A percentile compares a stretch with the other conserved stretches of the same genome.
These are phyloP conservation scores for Aplosporella prunicola DNA, from an alignment of 2,329 filamentous ascomycete species.

Conservation along the genomic window DNA sequence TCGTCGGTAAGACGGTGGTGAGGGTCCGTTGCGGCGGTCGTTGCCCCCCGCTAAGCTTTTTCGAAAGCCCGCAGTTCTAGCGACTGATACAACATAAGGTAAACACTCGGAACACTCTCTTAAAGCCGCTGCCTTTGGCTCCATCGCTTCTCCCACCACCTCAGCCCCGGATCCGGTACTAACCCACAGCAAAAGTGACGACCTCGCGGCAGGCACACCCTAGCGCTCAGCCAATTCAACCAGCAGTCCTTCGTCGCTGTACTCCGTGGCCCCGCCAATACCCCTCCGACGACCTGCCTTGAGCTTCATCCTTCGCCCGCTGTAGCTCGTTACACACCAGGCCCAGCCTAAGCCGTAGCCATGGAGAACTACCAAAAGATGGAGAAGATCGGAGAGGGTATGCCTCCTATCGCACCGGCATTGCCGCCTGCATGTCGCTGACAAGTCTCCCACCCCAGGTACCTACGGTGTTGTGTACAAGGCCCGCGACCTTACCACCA, in stretches of 20 bases:
- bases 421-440: neutral
- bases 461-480: conserved; percentile 96
- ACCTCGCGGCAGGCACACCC: too few species aligned
- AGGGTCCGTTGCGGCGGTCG: neutral
- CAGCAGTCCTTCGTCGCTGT: neutral
- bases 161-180: too few species aligned
- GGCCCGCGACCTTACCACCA: conserved; percentile 72
- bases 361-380: conserved; percentile 98
- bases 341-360: too few species aligned
- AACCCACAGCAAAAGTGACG: too few species aligned
- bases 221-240: too few species aligned
- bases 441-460: conserved; percentile 42
- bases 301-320: neutral
- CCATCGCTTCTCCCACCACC: too few species aligned
- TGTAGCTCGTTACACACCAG: conserved; percentile 2
- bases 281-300: conserved; percentile 4
- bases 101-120: too few species aligned
- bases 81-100: too few species aligned
- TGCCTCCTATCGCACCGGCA: conserved; percentile 7
- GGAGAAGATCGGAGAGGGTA: conserved; percentile 94
- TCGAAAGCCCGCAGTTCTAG: neutral
- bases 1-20: neutral
- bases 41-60: neutral
- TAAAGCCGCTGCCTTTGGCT: too few species aligned
- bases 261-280: conserved; percentile 1